Evolutionary conservation across 2,329 filamentous ascomycete genomes (phyloP).

Genomic region (Ophiostoma ips): DNA sequence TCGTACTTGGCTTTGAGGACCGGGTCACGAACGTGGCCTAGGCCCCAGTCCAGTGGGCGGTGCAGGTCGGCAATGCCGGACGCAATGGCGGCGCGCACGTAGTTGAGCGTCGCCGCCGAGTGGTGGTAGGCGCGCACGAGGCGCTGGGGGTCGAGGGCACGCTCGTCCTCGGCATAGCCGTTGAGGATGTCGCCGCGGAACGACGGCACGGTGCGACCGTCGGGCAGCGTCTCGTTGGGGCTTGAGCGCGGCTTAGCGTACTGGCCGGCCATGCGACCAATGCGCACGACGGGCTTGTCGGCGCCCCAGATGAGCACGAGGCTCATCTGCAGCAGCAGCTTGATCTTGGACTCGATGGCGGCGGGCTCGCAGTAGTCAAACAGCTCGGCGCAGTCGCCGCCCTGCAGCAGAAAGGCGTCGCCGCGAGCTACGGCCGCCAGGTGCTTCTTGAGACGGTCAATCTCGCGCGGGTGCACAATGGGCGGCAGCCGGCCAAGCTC

Average conservation of each 20-base stretch:
- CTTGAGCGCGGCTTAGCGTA: conserved; percentile 92
- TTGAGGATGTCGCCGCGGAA: conserved; percentile 96
- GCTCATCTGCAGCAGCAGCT: conserved; percentile 93
- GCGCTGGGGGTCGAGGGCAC: conserved; percentile 67
- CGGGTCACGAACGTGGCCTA: conserved; percentile 80
- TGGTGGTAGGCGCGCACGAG: conserved; percentile 91
- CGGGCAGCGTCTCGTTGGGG: conserved; percentile 59
- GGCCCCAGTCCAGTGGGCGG: conserved; percentile 83
- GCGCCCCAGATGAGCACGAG: conserved; percentile 85
- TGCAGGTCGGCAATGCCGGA: conserved; percentile 90
- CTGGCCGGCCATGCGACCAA: conserved; percentile 92
- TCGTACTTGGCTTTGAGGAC: conserved; percentile 76
- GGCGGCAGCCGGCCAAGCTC: conserved; percentile 61
- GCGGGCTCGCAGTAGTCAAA: conserved; percentile 90
- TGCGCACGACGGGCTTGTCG: conserved; percentile 72
- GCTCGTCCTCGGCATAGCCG: conserved; percentile 62
- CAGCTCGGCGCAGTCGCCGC: conserved; percentile 91
- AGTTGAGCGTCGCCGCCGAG: conserved; percentile 89
- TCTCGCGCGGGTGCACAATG: conserved; percentile 67
- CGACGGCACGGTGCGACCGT: conserved; percentile 70
- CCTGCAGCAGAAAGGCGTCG: conserved; percentile 86
- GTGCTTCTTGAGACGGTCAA: conserved; percentile 62
- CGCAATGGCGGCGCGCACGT: conserved; percentile 67
- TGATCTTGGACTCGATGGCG: conserved; percentile 91
- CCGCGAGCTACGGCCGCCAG: conserved; percentile 79